Base-by-base conservation (phyloP, 352 stramenopile genomes). In the Phytophthora sp. region DNA sequence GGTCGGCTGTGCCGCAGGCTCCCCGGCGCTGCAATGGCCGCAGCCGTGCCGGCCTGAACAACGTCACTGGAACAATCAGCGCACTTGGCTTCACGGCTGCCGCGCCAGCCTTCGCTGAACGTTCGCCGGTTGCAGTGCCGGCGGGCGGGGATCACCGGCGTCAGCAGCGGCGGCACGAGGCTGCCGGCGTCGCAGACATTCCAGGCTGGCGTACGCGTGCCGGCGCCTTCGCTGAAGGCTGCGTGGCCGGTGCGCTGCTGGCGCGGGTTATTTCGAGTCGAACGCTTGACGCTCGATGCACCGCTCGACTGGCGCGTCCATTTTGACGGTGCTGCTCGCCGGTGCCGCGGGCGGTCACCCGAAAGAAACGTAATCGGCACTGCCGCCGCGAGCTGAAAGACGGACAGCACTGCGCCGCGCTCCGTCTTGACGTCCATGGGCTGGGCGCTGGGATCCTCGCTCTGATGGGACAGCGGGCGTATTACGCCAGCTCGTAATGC, bases 151-250 rank as follows among this genome's bases (percentile, higher is more conserved):
- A n/a, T n/a, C n/a, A n/a, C n/a, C n/a, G n/a, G n/a, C n/a, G n/a
- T n/a, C n/a, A n/a, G n/a, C n/a, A n/a, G n/a, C n/a, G n/a, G n/a
- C n/a, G n/a, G n/a, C n/a, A n/a, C n/a, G n/a, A n/a, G n/a, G n/a
- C n/a, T n/a, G n/a, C n/a, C n/a, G n/a, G 27, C 44, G 53, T 54
- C 43, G 38, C 37, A 53, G 41, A 54, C 41, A 24, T 7, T 11
- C 17, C 37, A 42, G 18, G n/a, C 54, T 62, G 35, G 28, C 41
- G 62, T 59, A 59, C 28, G 43, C 43, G 57, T 66, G 49, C 56
- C 21, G 13, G 48, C 49, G 23, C 24, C 55, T 66, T 70, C 54
- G 11, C 8, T 70, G 54, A 64, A 58, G 20, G 27, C 54, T 64
- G 46, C 48, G 46, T 30, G 41, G 41, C 41, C 13, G 12, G n/a